phyloP scores from a whole-genome alignment of 1,139 yeast species.

The Dujonia santamariae region DNA sequence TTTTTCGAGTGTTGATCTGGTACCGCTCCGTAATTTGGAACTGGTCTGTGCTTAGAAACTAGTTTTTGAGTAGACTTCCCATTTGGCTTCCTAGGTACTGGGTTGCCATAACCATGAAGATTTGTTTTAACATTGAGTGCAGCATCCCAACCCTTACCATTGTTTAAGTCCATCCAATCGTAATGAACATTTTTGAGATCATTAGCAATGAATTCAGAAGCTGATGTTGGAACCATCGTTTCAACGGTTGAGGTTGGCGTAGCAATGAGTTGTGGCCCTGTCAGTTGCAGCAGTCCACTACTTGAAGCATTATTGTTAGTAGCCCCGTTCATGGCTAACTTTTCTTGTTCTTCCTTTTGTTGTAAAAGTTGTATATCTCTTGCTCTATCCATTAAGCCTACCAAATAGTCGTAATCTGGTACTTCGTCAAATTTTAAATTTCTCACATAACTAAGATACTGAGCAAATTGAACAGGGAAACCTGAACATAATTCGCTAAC shows the following conservation, averaged over 20 bases:
- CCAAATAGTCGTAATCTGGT: constrained; percentile 63
- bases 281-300: no score
- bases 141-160: constrained; percentile 83
- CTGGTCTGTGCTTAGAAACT: constrained; percentile 10
- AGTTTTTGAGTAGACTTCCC: constrained; percentile 8
- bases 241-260: constrained; percentile 2
- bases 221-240: not conserved
- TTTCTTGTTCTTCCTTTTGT: constrained; percentile 20
- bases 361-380: constrained; percentile 17
- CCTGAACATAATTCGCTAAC: constrained; percentile 67
- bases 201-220: not conserved
- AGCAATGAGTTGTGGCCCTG: no score
- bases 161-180: constrained; percentile 82
- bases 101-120: constrained; percentile 76
- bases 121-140: constrained; percentile 76
- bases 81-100: constrained; percentile 49
- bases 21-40: constrained; percentile 8
- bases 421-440: constrained; percentile 71
- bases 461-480: constrained; percentile 74
- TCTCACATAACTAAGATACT: constrained; percentile 69
- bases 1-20: not conserved
- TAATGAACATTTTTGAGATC: constrained; percentile 44
- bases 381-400: constrained; percentile 43
- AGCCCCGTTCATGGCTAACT: no score
- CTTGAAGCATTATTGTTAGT: no score